Evolutionary conservation across 768 basidiomycete species (phyloP), one percentile per base, ranked within the genome.

Genomic region (Phylloporus sp.): DNA sequence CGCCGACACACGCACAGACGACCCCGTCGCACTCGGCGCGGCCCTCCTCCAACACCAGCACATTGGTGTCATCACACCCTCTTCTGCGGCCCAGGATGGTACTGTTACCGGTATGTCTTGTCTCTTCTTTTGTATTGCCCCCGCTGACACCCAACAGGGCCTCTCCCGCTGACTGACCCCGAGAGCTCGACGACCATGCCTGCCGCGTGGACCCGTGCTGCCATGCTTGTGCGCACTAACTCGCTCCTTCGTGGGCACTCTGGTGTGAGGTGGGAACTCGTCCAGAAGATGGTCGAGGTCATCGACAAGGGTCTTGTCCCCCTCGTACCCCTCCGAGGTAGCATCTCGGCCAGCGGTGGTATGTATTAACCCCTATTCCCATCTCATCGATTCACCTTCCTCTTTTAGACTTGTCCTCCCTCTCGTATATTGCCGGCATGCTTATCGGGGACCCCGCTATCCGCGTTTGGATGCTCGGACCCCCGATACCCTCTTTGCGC

Each of bases 1-100:
- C 59, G 91, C 91, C 11, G 86, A 91, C 65, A 92, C 90, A 1
- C 81, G 91, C 20, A 93, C 91, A 0, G 79, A 84, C 57, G 73
- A 88, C 47, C 82, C 88, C 20, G 64, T 86, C 53, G 72, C 84
- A 10, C 82, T 94, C 24, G 90, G 87, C 20, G 79, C 82, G 55
- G 85, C 88, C n/a, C 79, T 92, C n/a, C 75, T 92, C 24, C 90
- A 93, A 63, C 87, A 90, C 61, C 87, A 91, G 62, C 87, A 91
- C 53, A 72, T 74, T 47, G 91, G 91, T 31, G 80, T 91, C 2
- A 6, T 70, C 26, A 74, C 85, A 8, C 82, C 90, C 41, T 81
- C 85, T 0, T 77, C 81, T 10, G 54, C 53, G 4, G 49, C 66
- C 3, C 52, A 39, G 1, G 32, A 42, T 42, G 26, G 32, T 4